A percentile compares a stretch with the other conserved stretches of the same genome.
Conservation (phyloP, 1,284 basidiomycete genomes). For the Ustilago trichophora region DNA sequence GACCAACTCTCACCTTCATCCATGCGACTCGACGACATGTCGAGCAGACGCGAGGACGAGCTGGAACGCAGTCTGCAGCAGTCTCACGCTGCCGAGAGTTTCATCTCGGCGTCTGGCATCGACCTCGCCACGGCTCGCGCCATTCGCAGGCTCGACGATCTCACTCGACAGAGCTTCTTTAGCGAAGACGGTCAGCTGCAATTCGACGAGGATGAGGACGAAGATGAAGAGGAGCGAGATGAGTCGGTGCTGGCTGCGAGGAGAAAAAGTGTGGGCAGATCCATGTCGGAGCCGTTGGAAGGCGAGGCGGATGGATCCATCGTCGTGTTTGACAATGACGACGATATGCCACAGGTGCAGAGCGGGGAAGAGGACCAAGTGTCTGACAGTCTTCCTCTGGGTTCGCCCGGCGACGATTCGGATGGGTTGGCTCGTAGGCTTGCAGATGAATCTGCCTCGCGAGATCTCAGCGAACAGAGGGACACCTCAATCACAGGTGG, state of each 20-base stretch:
- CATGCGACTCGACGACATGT: conserved; percentile 35
- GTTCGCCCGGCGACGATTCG: conserved; percentile 24
- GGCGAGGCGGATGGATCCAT: conserved; percentile 34
- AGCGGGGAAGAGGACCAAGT: conserved; percentile 34
- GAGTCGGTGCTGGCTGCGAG: background rate
- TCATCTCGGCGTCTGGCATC: conserved; percentile 29
- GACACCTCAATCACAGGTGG: conserved; percentile 8
- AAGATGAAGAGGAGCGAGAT: conserved; percentile 5
- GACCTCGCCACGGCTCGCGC: conserved; percentile 21
- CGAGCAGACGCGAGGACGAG: conserved; percentile 35
- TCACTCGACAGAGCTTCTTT: conserved; percentile 43
- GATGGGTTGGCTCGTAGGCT: conserved; percentile 20
- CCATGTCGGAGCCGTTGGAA: conserved; percentile 40
- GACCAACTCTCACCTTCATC: conserved; percentile 21
- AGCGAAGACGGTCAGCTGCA: conserved; percentile 33
- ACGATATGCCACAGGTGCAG: conserved; percentile 9
- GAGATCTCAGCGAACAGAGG: background rate
- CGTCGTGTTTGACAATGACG: conserved; percentile 30
- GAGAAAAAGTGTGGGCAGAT: conserved; percentile 15
- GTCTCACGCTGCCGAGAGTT: conserved; percentile 12
- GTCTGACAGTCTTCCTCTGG: conserved; percentile 28
- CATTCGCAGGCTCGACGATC: conserved; percentile 36
- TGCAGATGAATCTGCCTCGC: conserved; percentile 8
- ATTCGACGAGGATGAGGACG: conserved; percentile 19
- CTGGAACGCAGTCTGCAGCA: conserved; percentile 25